These are phyloP conservation scores for Trichoderma asperellum DNA, from an alignment of 2,329 filamentous ascomycete species.

Conservation along the genomic window DNA sequence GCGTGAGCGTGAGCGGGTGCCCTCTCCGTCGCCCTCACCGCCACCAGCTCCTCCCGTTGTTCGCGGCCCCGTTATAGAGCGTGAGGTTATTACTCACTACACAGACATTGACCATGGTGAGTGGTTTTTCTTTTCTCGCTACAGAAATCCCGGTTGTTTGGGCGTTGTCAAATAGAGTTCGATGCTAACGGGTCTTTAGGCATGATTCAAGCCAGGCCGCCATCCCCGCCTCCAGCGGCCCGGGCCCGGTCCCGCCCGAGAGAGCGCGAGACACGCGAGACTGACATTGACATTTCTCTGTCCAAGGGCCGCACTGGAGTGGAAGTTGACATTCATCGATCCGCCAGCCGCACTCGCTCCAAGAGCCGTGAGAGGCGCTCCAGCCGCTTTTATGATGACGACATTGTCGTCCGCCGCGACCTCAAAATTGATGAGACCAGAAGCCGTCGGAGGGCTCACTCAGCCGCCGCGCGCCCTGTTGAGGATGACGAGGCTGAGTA, in stretches of 20 bases:
- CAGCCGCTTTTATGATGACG: slow-evolving; percentile 60
- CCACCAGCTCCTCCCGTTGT: slow-evolving; percentile 68
- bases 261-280: slow-evolving; percentile 38
- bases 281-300: slow-evolving; percentile 65
- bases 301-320: slow-evolving; percentile 60
- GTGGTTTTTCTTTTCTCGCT: slow-evolving; percentile 35
- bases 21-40: slow-evolving; percentile 57
- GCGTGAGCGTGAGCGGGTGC: slow-evolving; percentile 47
- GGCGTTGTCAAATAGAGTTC: slow-evolving; percentile 7
- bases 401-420: slow-evolving; percentile 66
- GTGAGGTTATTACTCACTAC: slow-evolving; percentile 89
- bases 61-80: slow-evolving; percentile 77
- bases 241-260: slow-evolving; percentile 53
- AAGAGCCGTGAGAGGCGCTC: slow-evolving; percentile 47
- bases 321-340: slow-evolving; percentile 60
- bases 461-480: slow-evolving; percentile 50
- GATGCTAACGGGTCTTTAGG: slow-evolving; percentile 42
- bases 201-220: slow-evolving; percentile 49
- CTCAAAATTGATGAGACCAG: slow-evolving; percentile 50
- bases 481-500: slow-evolving; percentile 66
- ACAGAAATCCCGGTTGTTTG: neutral
- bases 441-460: slow-evolving; percentile 55
- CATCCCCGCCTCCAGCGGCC: slow-evolving; percentile 54
- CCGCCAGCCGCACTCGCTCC: slow-evolving; percentile 43
- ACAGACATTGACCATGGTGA: slow-evolving; percentile 84